A percentile compares a stretch with the other conserved stretches of the same genome.
Evolutionary conservation across 2,329 filamentous ascomycete species (phyloP).

Genomic region (Clarireedia paspali): DNA sequence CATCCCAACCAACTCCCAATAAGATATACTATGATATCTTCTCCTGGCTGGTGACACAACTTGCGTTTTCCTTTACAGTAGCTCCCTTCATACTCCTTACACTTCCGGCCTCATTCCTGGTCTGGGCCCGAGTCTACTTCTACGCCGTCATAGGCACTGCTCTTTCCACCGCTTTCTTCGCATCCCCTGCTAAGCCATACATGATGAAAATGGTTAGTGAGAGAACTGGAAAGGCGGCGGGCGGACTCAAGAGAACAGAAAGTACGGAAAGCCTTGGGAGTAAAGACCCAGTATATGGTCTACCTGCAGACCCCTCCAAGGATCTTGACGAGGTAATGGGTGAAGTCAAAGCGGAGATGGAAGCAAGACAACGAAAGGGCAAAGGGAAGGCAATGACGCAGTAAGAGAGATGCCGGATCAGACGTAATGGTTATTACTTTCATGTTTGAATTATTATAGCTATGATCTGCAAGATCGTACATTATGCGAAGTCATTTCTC

Average conservation of each 20-base stretch:
- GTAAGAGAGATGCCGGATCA: neutral
- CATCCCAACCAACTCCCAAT: slow-evolving; percentile 55
- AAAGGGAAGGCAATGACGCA: neutral
- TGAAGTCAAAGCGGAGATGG: slow-evolving; percentile 45
- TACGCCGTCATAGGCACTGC: slow-evolving; percentile 67
- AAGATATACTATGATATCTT: slow-evolving; percentile 85
- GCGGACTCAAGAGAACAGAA: slow-evolving; percentile 37
- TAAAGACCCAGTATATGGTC: slow-evolving; percentile 61
- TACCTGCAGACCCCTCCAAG: slow-evolving; percentile 65
- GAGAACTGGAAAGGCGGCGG: slow-evolving; percentile 38
- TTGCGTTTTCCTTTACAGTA: slow-evolving; percentile 75
- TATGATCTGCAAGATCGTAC: too few relatives aligned
- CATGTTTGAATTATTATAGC: too few relatives aligned
- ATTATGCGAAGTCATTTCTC: too few relatives aligned
- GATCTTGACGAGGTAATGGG: slow-evolving; percentile 59
- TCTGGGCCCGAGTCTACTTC: slow-evolving; percentile 85
- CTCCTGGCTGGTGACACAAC: slow-evolving; percentile 68
- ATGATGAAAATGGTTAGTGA: slow-evolving; percentile 52
- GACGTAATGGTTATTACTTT: neutral
- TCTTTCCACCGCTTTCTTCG: slow-evolving; percentile 65
- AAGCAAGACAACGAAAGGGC: slow-evolving; percentile 22
- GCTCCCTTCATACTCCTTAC: slow-evolving; percentile 79
- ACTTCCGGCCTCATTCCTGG: slow-evolving; percentile 60
- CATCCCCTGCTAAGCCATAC: slow-evolving; percentile 62
- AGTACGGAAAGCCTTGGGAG: slow-evolving; percentile 51